Base-by-base conservation (phyloP, 1,139 yeast species). In the Blastobotrys arbuscula region DNA sequence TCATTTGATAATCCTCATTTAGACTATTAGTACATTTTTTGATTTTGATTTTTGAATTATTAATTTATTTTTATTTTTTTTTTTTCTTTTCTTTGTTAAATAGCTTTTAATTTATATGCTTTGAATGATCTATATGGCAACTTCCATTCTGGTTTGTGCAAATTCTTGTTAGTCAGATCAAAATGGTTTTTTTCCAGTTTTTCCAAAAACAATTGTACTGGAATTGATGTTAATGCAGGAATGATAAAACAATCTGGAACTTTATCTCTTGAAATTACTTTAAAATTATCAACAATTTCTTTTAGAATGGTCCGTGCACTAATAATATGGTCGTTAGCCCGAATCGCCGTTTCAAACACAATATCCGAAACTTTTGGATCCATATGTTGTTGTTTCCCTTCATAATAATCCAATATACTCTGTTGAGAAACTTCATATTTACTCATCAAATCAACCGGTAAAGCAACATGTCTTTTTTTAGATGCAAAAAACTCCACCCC, bases 301-400 rank as follows among this genome's bases (percentile, higher is more conserved):
- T 58, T 51, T 18, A 84, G 63, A 57, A 84, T 79, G 15, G 71
- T 64, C 48, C 84, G 68, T 1, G 95, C 90, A 0, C 89, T 72
- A 7, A 86, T 64, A 15, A 87, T 64, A 63, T 87, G 95, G 63
- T 87, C 96, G 66, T 87, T 86, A 1, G 95, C 94, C 1, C 77
- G 69, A 1, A 83, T 77, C 1, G 95, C 87, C 0, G 84, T 77
- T 45, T 82, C 88, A 59, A 77, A 87, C 0, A 84, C 74, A 10
- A 81, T 79, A 59, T 82, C 80, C 53, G 77, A 74, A 50, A 86
- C 62, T 13, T 71, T 72, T 26, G 70, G 74, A 16, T 59, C 59
- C 18, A 59, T 49, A 12, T 16, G 9, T 3, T 5, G 2, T 12
- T 40, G 46, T 12, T 39, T 39, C 20, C 35, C 19, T 18, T 21